phyloP scores from a whole-genome alignment of 768 basidiomycete species.

The Saitozyma podzolica region DNA sequence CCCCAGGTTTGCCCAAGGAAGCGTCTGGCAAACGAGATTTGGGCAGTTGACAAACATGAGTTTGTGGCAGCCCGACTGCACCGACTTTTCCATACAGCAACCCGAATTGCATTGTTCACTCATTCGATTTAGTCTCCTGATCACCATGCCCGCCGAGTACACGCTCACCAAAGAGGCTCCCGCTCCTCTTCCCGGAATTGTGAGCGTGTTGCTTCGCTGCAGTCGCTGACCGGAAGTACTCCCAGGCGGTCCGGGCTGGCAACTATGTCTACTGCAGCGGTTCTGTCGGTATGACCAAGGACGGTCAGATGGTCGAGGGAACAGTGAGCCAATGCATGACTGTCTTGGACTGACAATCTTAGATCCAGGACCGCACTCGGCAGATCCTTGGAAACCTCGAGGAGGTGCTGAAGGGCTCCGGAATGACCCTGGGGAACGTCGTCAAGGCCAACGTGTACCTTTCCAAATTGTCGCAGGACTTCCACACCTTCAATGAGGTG shows the following conservation, averaged over 20 bases:
- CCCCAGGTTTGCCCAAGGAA: too few relatives aligned
- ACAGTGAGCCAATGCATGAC: conserved; percentile 17
- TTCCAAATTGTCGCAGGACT: conserved; percentile 28
- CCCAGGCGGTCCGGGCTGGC: conserved; percentile 34
- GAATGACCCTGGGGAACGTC: conserved; percentile 27
- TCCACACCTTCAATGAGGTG: conserved; percentile 30
- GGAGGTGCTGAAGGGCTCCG: conserved; percentile 28
- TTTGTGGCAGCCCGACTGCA: too few relatives aligned
- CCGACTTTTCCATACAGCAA: too few relatives aligned
- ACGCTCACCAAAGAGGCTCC: conserved; percentile 42
- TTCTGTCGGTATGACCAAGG: conserved; percentile 36
- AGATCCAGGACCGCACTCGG: conserved; percentile 36
- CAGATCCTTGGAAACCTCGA: conserved; percentile 32
- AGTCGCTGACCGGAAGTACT: conserved; percentile 12
- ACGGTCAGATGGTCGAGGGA: conserved; percentile 32
- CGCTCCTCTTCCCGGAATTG: conserved; percentile 39
- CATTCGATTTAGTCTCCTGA: too few relatives aligned
- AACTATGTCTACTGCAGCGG: conserved; percentile 30
- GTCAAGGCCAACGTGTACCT: conserved; percentile 42
- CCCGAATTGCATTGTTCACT: too few relatives aligned
- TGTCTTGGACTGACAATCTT: neutral
- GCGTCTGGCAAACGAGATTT: too few relatives aligned
- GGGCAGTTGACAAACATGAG: too few relatives aligned
- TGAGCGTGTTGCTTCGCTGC: conserved; percentile 7
- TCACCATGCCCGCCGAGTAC: conserved; percentile 41